Base-by-base conservation (phyloP, 2,329 filamentous ascomycete genomes). In the Fusarium circinatum region DNA sequence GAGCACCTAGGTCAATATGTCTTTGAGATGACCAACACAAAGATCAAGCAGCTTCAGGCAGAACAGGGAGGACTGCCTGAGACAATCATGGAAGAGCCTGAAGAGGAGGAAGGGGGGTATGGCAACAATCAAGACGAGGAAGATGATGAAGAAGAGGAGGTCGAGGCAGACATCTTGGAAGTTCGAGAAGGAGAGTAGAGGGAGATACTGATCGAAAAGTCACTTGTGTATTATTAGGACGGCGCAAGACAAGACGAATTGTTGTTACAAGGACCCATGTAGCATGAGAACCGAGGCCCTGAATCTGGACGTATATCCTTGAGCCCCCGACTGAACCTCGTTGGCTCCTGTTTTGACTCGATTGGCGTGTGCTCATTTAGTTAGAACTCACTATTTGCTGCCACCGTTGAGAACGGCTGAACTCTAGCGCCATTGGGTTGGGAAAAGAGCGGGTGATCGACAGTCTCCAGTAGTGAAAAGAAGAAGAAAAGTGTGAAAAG, bases 1-100 rank as follows among this genome's bases (percentile, higher is more conserved):
- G 96, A 99, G 85, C 96, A 99, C 84, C 83, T 99, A 41, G 96
- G 96, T 1, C 93, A 98, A 83, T 99, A 98, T 82, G 96, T 99
- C 28, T 98, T 90, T 80, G 94, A 99, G 82, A 99, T 99, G 94
- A 97, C 95, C 8, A 89, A 92, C 52, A 89, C 88, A 3, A 87
- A 83, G 78, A 74, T 89, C 41, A 82, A 85, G 78, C 86, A 89
- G 78, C 71, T 90, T 51, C 83, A 85, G 57, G 82, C 78, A 15
- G 86, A 81, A 51, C 79, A 79, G 57, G 79, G 79, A 6, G 71
- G 48, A 28, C n/a, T 75, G 20, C 70, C 74, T 17, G 78, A 73
- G 51, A 32, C 71, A 55, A 77, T 69, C 65, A 61, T 74, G 6
- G 79, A 80, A 58, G 80, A 78, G 22, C 74, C 76, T 38, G 80